These are phyloP conservation scores for Berberis vulgaris DNA, from an alignment of 164 flowering plant species.

Conservation along the genomic window DNA sequence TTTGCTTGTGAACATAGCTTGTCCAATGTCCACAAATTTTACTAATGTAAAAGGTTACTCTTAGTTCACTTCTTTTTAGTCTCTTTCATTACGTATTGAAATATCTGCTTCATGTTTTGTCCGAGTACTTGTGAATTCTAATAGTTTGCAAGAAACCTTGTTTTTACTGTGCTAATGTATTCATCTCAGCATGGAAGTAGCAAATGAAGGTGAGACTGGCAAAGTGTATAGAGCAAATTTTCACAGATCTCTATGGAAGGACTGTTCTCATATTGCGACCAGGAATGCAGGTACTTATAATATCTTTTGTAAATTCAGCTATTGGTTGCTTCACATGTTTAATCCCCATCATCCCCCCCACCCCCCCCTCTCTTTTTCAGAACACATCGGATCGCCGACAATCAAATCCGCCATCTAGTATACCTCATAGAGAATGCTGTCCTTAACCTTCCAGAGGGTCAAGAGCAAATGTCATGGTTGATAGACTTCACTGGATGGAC, in stretches of 20 bases:
- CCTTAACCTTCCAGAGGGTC: conserved; percentile 79
- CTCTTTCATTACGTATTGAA: too few relatives aligned
- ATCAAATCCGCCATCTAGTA: conserved; percentile 78
- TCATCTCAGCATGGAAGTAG: conserved; percentile 65
- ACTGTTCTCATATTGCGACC: conserved; percentile 87
- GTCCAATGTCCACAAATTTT: too few relatives aligned
- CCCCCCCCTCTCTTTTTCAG: conserved; percentile 27
- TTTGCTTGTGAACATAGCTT: too few relatives aligned
- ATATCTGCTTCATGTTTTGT: too few relatives aligned
- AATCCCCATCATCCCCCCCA: neutral
- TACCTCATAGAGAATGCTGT: conserved; percentile 89
- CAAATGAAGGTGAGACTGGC: conserved; percentile 86
- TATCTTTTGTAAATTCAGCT: neutral
- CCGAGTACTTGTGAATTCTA: too few relatives aligned
- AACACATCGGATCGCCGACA: conserved; percentile 63
- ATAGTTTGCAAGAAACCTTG: too few relatives aligned
- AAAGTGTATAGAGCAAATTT: conserved; percentile 75
- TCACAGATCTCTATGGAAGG: conserved; percentile 67
- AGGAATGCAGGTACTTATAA: conserved; percentile 35
- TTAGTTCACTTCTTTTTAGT: too few relatives aligned
- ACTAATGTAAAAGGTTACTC: too few relatives aligned
- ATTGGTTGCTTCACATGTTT: neutral
- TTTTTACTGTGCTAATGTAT: conserved; percentile 3
- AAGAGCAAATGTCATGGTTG: conserved; percentile 90
- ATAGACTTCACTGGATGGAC: conserved; percentile 93